Conservation (phyloP, 106 monocot species). For the Dioscorea zingiberensis region DNA sequence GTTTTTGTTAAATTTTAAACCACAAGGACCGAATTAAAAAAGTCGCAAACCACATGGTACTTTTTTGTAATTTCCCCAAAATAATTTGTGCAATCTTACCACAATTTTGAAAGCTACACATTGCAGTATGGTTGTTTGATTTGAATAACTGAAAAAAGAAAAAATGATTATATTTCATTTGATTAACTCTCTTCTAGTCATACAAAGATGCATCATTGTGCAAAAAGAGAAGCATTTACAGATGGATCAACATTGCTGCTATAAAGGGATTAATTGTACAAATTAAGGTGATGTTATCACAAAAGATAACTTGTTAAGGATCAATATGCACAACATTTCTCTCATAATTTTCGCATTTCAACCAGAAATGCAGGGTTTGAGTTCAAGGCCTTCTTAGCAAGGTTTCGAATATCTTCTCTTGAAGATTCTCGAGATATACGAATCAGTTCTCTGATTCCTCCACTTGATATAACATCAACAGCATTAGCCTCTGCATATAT, state of each 20-base stretch:
- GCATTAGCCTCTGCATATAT: background rate
- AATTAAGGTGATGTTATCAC: background rate
- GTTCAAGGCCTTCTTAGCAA: constrained; percentile 58
- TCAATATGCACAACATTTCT: background rate
- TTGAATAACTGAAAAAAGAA: too few relatives aligned
- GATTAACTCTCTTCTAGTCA: too few relatives aligned
- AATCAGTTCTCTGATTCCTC: constrained; percentile 46
- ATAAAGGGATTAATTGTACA: background rate
- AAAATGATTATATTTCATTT: too few relatives aligned
- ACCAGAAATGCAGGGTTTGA: constrained; percentile 34
- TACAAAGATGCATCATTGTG: too few relatives aligned
- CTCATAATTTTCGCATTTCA: constrained; percentile 8
- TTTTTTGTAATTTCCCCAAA: too few relatives aligned
- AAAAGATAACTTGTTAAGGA: background rate
- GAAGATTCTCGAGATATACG: constrained; percentile 61
- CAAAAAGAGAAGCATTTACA: background rate
- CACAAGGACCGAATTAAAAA: too few relatives aligned
- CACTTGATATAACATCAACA: constrained; percentile 39
- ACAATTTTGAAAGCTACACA: too few relatives aligned
- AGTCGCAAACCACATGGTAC: too few relatives aligned
- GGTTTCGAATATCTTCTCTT: constrained; percentile 59
- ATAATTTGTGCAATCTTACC: too few relatives aligned
- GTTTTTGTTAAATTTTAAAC: too few relatives aligned
- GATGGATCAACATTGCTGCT: background rate
- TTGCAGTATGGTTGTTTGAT: too few relatives aligned